These are phyloP conservation scores for Protoeuglena noctilucae DNA, from an alignment of 139 green algal genomes.

Conservation along the genomic window DNA sequence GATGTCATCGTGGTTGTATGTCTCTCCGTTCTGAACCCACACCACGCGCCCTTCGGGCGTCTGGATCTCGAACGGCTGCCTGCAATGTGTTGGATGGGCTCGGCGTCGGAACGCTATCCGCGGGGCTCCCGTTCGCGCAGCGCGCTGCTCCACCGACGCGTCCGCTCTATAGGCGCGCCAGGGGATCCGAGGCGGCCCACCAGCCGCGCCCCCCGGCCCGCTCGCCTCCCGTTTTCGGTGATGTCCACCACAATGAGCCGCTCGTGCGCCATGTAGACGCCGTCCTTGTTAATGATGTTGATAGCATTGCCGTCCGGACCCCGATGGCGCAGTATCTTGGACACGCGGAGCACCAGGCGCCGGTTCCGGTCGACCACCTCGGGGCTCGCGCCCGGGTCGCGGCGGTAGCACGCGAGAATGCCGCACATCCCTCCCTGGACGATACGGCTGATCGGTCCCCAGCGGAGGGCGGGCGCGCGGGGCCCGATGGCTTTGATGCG, in stretches of 20 bases:
- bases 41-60: slow-evolving; percentile 30
- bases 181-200: no score
- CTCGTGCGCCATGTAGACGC: slow-evolving; percentile 36
- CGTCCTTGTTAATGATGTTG: slow-evolving; percentile 24
- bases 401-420: slow-evolving; percentile 34
- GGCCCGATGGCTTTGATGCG: no score
- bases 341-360: slow-evolving; percentile 21
- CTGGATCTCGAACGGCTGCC: slow-evolving; percentile 40
- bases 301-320: slow-evolving; percentile 31
- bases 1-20: slow-evolving; percentile 48
- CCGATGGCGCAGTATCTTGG: slow-evolving; percentile 26
- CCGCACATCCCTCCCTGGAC: no score
- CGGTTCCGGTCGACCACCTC: slow-evolving; percentile 32
- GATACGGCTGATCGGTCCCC: no score
- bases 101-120: no score
- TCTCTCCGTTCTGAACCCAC: slow-evolving; percentile 54
- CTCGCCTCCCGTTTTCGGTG: slow-evolving; percentile 31
- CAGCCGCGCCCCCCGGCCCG: neutral
- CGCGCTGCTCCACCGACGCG: no score
- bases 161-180: no score
- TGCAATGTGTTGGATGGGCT: no score
- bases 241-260: slow-evolving; percentile 46
- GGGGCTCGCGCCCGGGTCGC: no score
- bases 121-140: no score
- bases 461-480: no score